A percentile compares a stretch with the other conserved stretches of the same genome.
Conservation (phyloP, 2,329 filamentous ascomycete genomes). For the Arthrobotrys sinensis region DNA sequence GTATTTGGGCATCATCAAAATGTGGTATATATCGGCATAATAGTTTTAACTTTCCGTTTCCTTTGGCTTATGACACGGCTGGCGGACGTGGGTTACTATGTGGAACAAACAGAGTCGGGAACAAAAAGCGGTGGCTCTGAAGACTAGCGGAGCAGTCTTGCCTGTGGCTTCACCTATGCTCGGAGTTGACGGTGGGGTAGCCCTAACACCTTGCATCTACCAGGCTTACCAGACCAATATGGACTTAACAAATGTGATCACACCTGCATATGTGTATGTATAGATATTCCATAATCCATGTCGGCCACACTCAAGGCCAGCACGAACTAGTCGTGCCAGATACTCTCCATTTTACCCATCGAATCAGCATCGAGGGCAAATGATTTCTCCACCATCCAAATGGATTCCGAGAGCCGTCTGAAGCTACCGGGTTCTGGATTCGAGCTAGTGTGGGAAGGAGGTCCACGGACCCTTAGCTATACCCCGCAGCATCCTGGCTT, state of each 20-base stretch:
- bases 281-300: slow-evolving; percentile 22
- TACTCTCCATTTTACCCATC: slow-evolving; percentile 32
- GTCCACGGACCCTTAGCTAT: slow-evolving; percentile 50
- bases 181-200: slow-evolving; percentile 58
- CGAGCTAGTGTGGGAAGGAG: slow-evolving; percentile 18
- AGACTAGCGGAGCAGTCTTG: neutral
- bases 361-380: slow-evolving; percentile 33
- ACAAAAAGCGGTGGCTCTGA: neutral
- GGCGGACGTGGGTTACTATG: neutral
- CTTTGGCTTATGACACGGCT: neutral
- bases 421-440: slow-evolving; percentile 38
- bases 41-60: neutral
- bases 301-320: neutral
- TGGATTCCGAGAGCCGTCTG: slow-evolving; percentile 47
- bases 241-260: slow-evolving; percentile 8
- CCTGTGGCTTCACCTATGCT: slow-evolving; percentile 2
- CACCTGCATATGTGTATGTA: slow-evolving; percentile 6
- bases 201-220: slow-evolving; percentile 17
- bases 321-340: neutral
- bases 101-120: slow-evolving; percentile 4
- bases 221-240: neutral
- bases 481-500: slow-evolving; percentile 49
- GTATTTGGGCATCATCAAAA: neutral
- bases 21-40: neutral
- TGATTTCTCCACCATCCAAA: slow-evolving; percentile 47